These are phyloP conservation scores for Sporothrix globosa DNA, from an alignment of 2,329 filamentous ascomycete species.

Conservation along the genomic window DNA sequence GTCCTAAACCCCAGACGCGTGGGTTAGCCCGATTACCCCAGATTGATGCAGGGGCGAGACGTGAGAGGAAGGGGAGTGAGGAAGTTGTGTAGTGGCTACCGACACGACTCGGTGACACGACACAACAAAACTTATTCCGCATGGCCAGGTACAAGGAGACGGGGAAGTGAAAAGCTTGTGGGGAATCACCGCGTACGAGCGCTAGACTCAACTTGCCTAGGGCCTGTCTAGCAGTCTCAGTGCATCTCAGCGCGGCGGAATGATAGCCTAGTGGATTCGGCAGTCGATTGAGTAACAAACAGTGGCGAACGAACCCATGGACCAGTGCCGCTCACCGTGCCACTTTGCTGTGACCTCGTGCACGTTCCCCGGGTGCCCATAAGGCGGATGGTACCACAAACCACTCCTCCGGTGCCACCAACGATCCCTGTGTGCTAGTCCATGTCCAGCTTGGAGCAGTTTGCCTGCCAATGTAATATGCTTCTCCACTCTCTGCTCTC, in stretches of 20 bases:
- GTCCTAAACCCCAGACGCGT: background rate
- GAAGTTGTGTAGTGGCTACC: background rate
- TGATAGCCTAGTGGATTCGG: background rate
- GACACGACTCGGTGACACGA: slow-evolving; percentile 10
- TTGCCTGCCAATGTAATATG: background rate
- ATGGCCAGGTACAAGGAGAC: background rate
- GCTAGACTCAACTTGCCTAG: background rate
- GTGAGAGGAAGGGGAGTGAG: background rate
- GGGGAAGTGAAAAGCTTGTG: background rate
- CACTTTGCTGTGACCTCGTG: slow-evolving; percentile 8
- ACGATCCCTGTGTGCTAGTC: slow-evolving; percentile 13
- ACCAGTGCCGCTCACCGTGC: background rate
- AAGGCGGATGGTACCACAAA: slow-evolving; percentile 7
- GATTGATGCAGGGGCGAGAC: background rate
- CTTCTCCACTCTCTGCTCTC: background rate
- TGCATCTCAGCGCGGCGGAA: background rate
- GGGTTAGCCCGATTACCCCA: slow-evolving; percentile 20
- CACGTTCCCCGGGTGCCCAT: background rate
- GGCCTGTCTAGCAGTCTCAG: background rate
- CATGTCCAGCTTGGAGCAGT: background rate
- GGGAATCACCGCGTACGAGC: background rate
- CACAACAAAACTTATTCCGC: background rate
- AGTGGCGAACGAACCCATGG: background rate
- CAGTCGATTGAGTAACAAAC: background rate
- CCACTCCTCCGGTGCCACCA: slow-evolving; percentile 13